Conservation (phyloP, 192 early-diverging fungal species). For the Borealophlyctis nickersoniae region DNA sequence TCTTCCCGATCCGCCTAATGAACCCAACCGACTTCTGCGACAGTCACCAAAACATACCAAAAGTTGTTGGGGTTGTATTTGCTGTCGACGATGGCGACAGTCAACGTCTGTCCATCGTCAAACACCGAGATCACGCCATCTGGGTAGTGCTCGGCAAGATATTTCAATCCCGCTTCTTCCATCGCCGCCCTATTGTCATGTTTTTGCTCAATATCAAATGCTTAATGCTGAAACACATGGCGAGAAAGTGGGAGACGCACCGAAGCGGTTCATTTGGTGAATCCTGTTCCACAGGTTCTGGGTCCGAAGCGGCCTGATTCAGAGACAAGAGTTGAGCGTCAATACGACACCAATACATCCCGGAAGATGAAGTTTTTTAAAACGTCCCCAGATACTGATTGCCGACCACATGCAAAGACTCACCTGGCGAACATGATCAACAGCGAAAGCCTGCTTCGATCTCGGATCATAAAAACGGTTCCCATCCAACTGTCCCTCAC, state of each 20-base stretch:
- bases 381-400: background rate
- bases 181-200: conserved; percentile 57
- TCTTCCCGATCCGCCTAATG: background rate
- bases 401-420: conserved; percentile 1
- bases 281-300: conserved; percentile 34
- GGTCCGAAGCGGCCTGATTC: conserved; percentile 46
- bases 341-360: too few species aligned
- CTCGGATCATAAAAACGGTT: conserved; percentile 74
- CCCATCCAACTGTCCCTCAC: conserved; percentile 64
- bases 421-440: conserved; percentile 72
- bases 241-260: conserved; percentile 15
- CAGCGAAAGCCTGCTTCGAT: conserved; percentile 62
- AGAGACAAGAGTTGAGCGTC: background rate
- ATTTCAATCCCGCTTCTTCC: conserved; percentile 59
- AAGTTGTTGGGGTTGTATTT: conserved; percentile 91
- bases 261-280: conserved; percentile 35
- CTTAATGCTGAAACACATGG: background rate
- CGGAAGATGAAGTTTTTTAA: too few species aligned
- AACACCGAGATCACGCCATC: conserved; percentile 71
- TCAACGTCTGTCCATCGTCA: conserved; percentile 48
- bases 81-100: conserved; percentile 76
- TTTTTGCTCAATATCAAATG: conserved; percentile 5
- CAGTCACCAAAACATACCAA: conserved; percentile 68
- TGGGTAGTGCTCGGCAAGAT: conserved; percentile 77
- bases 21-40: background rate